Base-by-base conservation (phyloP, 176 grass and related monocot species). In the Oryza glumipatula region DNA sequence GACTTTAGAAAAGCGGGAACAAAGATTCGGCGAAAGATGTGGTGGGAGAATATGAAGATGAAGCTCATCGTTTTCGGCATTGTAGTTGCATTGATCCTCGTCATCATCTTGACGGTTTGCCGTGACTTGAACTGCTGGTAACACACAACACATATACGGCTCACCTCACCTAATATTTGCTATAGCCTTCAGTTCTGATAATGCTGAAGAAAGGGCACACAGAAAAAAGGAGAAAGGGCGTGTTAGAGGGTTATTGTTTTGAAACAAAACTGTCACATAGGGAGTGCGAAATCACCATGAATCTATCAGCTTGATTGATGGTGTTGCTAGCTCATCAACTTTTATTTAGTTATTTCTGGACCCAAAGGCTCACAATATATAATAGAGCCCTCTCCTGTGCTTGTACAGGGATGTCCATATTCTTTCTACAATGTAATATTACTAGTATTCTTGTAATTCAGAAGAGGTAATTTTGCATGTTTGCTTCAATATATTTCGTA, bases 41-140 rank as follows among this genome's bases (percentile, higher is more conserved):
- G 94, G 91, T 90, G 90, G 71, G 89, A 97, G 88, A 97, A 97
- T 68, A 97, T 97, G 94, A 97, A 97, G 76, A 92, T 97, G 32
- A 97, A 97, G 87, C 89, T 92, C 66, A 90, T 94, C 15, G 94
- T 90, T 36, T 94, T 94, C 0, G 94, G 94, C 11, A 94, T 97
- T 21, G 76, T 97, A 28, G 48, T 88, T 51, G 89, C 89, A 5
- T 11, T 97, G 49, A 97, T 97, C 63, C 89, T 97, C n/a, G 71
- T 92, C 47, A 54, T 97, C 48, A 46, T 97, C 32, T 87, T 97
- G 67, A 94, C 92, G 68, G 38, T 97, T 44, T 97, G 94, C 82
- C 83, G 87, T 30, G 94, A 92, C 84, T 94, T 97, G 85, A 88
- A 88, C 11, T 97, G 92, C 87, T 93, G 84, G 88, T 90, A 74